Base-by-base conservation (phyloP, 2,329 filamentous ascomycete genomes). In the Coniosporium tulheliwenetii region DNA sequence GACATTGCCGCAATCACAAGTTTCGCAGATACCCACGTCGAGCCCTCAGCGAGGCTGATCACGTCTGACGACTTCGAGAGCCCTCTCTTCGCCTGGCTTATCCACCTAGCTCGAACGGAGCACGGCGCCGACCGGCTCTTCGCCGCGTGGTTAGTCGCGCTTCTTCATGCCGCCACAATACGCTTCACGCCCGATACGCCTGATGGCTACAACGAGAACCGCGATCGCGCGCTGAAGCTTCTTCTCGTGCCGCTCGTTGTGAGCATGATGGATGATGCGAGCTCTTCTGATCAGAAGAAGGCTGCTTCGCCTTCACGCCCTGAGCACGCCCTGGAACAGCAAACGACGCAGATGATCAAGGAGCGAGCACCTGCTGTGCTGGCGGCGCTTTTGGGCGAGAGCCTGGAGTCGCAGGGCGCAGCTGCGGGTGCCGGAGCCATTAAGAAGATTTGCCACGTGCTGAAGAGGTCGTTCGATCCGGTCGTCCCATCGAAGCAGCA, bases 371-470 rank as follows among this genome's bases (percentile, higher is more conserved):
- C 87, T 7, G 71, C 75, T 1, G 73, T 93, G 9, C 67, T 96
- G 41, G 84, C 85, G 12, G 76, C 79, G 37, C 67, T 96, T 33
- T 77, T 94, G 13, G 76, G 77, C 19, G 84, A 91, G 52, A 85
- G 79, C 55, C 76, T 81, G 44, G 71, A 75, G 43, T 68, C 96
- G 40, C 89, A 96, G 59, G 82, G 79, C 50, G 79, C 85, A 32
- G 85, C 86, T 0, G 80, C 79, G 36, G 84, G 95, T 44, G 74
- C 75, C 37, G 67, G 67, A 41, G 72, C 74, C 9, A 69, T 83
- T 40, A 73, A 72, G 40, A 69, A 70, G 40, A 63, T 84, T 12
- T 73, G 77, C 10, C 69, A 74, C 41, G 66, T 81, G 43, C 59
- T 84, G 15, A 81, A 81, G 52, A 69, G 72, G 50, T 74, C 76